Evolutionary conservation across 1,139 yeast species (phyloP), one percentile per base, ranked within the genome.

Genomic region (Wickerhamiella pararugosa): DNA sequence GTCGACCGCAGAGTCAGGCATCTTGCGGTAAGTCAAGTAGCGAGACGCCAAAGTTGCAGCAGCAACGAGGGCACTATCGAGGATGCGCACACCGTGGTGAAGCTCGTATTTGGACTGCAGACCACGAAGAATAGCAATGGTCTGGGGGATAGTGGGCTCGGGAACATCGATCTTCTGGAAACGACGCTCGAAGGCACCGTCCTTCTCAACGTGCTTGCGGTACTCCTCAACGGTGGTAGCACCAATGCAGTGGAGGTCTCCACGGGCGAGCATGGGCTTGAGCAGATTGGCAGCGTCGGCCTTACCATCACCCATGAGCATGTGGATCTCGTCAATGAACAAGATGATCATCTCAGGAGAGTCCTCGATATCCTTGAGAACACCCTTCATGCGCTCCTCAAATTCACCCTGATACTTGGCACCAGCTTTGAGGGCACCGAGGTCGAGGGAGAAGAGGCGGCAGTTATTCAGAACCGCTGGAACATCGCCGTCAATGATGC

Each of bases 341-440:
- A 87, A 70, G 52, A 87, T 77, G 51, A 90, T 86, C 74, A 84
- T 72, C 41, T 76, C 83, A 52, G 79, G 77, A 1, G 95, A 76
- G 52, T 84, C 82, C 59, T 84, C 95, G 54, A 90, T 81, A 55
- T 92, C 99, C 59, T 77, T 82, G 57, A 90, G 69, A 25, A 90
- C 98, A 49, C 97, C 97, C 65, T 92, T 90, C 56, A 90, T 71
- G 64, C 99, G 77, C 65, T 90, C 99, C 67, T 90, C 99, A 57
- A 90, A 90, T 59, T 90, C 98, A 64, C 99, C 99, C 63, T 87
- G 93, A 62, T 84, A 87, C 60, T 90, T 90, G 43, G 98, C 97
- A 62, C 99, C 99, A 6, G 98, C 98, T 45, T 93, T 87, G 55
- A 90, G 73, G 1, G 98, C 92, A 50, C 97, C 97, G 53, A 90